Percentiles rank a stretch among this genome's conserved stretches.
Evolutionary conservation across 75 land plant genomes (phyloP).

Genomic region (Picea sitchensis): DNA sequence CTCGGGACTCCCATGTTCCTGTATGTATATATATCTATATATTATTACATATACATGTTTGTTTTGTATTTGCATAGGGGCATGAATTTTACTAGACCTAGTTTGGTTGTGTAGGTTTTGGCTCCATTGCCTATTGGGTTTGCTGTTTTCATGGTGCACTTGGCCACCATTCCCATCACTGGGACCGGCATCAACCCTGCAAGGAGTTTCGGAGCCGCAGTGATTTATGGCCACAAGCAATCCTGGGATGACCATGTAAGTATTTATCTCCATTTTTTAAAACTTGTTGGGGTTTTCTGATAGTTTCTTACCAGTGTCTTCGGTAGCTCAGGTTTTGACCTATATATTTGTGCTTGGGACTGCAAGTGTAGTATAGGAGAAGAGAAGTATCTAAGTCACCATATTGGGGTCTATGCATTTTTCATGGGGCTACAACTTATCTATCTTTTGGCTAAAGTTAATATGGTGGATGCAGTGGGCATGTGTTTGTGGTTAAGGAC

Average conservation of each 20-base stretch:
- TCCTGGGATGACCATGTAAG: slow-evolving; percentile 46
- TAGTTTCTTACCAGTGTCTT: too few relatives aligned
- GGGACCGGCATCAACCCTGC: slow-evolving; percentile 56
- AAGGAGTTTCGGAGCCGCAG: slow-evolving; percentile 45
- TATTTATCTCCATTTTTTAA: not conserved
- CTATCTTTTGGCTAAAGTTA: too few relatives aligned
- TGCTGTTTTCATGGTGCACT: slow-evolving; percentile 53
- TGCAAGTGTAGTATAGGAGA: too few relatives aligned
- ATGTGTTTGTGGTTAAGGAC: too few relatives aligned
- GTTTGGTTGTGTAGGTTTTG: slow-evolving; percentile 24
- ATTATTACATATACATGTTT: too few relatives aligned
- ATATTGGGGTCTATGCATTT: too few relatives aligned
- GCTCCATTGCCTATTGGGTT: slow-evolving; percentile 49
- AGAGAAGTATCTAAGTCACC: too few relatives aligned
- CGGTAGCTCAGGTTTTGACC: too few relatives aligned
- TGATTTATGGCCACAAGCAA: slow-evolving; percentile 26
- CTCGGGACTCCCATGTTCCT: slow-evolving; percentile 25
- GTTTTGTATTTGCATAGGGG: too few relatives aligned
- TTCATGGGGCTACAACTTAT: too few relatives aligned
- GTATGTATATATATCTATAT: slow-evolving; percentile 11
- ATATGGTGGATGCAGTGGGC: too few relatives aligned
- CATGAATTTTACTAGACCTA: not conserved
- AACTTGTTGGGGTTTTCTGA: not conserved
- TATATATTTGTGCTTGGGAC: too few relatives aligned
- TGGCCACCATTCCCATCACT: slow-evolving; percentile 52